A percentile compares a stretch with the other conserved stretches of the same genome.
Conservation (phyloP, 163 green algal species). For the Chloromonas sp. region DNA sequence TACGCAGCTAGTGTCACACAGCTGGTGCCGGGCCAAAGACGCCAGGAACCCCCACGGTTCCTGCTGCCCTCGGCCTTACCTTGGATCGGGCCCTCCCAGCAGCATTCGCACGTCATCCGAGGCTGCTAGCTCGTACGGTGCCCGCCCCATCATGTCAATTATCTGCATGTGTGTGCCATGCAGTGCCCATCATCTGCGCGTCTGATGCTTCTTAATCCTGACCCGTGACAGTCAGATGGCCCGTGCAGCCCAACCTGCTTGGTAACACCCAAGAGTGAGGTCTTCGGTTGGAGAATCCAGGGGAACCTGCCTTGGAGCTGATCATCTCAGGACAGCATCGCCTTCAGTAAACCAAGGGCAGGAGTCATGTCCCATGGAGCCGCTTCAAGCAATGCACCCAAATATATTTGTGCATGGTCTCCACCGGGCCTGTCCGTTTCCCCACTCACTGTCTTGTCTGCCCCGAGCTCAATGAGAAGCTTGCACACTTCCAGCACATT, state of each 20-base stretch:
- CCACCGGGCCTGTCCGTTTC: no score
- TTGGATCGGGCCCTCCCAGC: conserved; percentile 53
- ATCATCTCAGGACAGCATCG: neutral
- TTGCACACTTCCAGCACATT: conserved; percentile 25
- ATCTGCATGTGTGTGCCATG: neutral
- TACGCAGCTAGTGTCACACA: no score
- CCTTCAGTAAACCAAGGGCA: neutral
- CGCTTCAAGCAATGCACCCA: no score
- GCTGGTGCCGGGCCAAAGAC: no score
- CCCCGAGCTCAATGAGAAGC: conserved; percentile 46
- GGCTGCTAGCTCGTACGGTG: conserved; percentile 51
- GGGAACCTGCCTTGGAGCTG: neutral
- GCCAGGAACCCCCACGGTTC: no score
- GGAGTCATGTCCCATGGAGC: no score
- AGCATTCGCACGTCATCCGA: conserved; percentile 42
- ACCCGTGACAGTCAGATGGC: neutral
- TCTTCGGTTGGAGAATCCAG: neutral
- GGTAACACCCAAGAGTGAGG: neutral
- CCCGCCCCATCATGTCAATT: conserved; percentile 31
- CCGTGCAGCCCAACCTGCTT: neutral
- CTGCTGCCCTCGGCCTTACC: conserved; percentile 14
- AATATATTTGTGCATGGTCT: no score
- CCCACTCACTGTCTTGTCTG: conserved; percentile 15
- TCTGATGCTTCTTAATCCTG: neutral
- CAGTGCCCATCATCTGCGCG: conserved; percentile 4